phyloP scores from a whole-genome alignment of 805 yeast genomes.

The Wickerhamomyces bisporus region DNA sequence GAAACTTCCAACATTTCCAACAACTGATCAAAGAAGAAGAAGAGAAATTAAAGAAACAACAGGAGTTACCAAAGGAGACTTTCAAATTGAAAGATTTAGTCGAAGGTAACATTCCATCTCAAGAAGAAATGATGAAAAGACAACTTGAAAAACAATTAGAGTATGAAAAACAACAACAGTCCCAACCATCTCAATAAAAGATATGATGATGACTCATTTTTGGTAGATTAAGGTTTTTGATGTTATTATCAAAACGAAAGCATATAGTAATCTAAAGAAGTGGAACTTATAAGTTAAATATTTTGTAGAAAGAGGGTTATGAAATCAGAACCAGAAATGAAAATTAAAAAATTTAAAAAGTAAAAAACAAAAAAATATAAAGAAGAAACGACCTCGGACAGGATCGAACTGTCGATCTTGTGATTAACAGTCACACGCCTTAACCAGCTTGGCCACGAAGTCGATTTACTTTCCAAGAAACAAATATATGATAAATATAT shows the following conservation, averaged over 20 bases:
- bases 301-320: too few relatives aligned
- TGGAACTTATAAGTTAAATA: too few relatives aligned
- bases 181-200: too few relatives aligned
- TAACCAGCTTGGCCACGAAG: slow-evolving; percentile 30
- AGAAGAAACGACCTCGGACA: slow-evolving; percentile 39
- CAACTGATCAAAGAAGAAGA: slow-evolving; percentile 83
- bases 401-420: slow-evolving; percentile 49
- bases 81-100: slow-evolving; percentile 80
- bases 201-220: too few relatives aligned
- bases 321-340: too few relatives aligned
- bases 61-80: slow-evolving; percentile 76
- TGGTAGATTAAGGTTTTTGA: too few relatives aligned
- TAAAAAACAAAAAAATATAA: not conserved
- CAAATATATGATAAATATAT: too few relatives aligned
- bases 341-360: too few relatives aligned
- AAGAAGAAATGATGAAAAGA: slow-evolving; percentile 52
- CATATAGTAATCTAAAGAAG: too few relatives aligned
- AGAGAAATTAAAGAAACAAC: slow-evolving; percentile 52
- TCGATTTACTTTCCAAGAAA: too few relatives aligned
- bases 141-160: slow-evolving; percentile 39
- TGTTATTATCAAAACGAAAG: too few relatives aligned
- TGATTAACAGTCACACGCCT: slow-evolving; percentile 50
- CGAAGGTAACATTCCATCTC: slow-evolving; percentile 75
- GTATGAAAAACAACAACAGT: slow-evolving; percentile 21
- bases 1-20: slow-evolving; percentile 78